These are phyloP conservation scores for Niebla homalea DNA, from an alignment of 495 filamentous ascomycete species.

Conservation along the genomic window DNA sequence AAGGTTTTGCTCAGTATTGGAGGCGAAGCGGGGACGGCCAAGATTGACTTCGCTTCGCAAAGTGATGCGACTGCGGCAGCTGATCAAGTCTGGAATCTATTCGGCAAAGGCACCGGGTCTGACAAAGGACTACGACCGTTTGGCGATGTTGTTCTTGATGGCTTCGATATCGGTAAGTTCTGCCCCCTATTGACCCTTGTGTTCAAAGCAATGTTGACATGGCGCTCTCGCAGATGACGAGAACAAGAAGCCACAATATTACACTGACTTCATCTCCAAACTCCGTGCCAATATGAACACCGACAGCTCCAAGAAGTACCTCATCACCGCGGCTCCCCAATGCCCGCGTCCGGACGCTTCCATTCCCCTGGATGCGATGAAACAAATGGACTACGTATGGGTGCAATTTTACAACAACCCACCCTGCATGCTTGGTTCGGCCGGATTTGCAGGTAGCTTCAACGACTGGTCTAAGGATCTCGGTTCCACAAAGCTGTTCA, in stretches of 20 bases:
- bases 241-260: slow-evolving; percentile 23
- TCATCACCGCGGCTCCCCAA: slow-evolving; percentile 45
- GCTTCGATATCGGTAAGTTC: slow-evolving; percentile 44
- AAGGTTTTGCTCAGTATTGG: slow-evolving; percentile 38
- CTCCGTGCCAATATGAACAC: slow-evolving; percentile 35
- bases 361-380: slow-evolving; percentile 30
- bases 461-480: slow-evolving; percentile 33
- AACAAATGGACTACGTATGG: slow-evolving; percentile 28
- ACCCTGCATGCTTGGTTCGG: slow-evolving; percentile 16
- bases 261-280: slow-evolving; percentile 29
- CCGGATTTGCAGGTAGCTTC: slow-evolving; percentile 24
- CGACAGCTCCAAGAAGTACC: slow-evolving; percentile 34
- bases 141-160: slow-evolving; percentile 39
- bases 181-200: not conserved
- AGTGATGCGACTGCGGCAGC: slow-evolving; percentile 34
- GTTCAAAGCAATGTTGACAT: not conserved
- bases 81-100: slow-evolving; percentile 39
- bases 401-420: slow-evolving; percentile 37
- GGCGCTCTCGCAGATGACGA: slow-evolving; percentile 16
- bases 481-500: slow-evolving; percentile 31
- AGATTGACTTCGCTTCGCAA: slow-evolving; percentile 27
- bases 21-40: slow-evolving; percentile 23
- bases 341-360: slow-evolving; percentile 41
- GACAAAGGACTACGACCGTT: slow-evolving; percentile 32
- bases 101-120: slow-evolving; percentile 29